A percentile compares a stretch with the other conserved stretches of the same genome.
phyloP scores from a whole-genome alignment of 2,329 filamentous ascomycete genomes.

The Diaporthe nobilis region DNA sequence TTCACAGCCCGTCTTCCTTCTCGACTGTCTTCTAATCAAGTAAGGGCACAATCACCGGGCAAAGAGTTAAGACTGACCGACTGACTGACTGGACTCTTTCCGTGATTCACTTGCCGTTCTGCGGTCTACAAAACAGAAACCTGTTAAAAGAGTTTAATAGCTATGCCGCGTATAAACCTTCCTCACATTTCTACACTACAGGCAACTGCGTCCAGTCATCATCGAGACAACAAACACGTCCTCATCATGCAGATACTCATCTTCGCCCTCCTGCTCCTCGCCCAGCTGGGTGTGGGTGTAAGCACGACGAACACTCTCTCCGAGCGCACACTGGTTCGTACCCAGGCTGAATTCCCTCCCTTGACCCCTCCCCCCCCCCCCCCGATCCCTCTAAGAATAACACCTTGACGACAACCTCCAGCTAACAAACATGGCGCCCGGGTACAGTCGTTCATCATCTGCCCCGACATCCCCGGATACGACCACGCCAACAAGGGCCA shows the following conservation, averaged over 20 bases:
- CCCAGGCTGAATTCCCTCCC: accelerated
- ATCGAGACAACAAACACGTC: background rate
- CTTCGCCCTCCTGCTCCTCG: background rate
- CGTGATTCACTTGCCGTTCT: background rate
- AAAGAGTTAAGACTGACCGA: background rate
- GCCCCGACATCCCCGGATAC: background rate
- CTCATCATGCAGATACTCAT: background rate
- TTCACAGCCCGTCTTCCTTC: background rate
- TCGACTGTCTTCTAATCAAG: background rate
- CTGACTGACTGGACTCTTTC: background rate
- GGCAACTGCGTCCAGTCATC: background rate
- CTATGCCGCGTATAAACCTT: too few relatives aligned
- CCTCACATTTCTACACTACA: too few relatives aligned
- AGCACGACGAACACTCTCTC: background rate
- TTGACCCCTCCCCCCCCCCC: too few relatives aligned
- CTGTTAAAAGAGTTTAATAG: too few relatives aligned
- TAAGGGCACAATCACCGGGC: background rate
- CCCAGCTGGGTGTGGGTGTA: background rate
- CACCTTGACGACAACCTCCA: background rate
- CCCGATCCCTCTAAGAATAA: background rate
- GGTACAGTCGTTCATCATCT: constrained; percentile 8
- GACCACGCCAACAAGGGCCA: constrained; percentile 10
- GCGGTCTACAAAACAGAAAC: background rate
- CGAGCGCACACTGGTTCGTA: background rate
- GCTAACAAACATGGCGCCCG: background rate